These are phyloP conservation scores for Closterium sp. DNA, from an alignment of 139 green algal genomes.

Conservation along the genomic window DNA sequence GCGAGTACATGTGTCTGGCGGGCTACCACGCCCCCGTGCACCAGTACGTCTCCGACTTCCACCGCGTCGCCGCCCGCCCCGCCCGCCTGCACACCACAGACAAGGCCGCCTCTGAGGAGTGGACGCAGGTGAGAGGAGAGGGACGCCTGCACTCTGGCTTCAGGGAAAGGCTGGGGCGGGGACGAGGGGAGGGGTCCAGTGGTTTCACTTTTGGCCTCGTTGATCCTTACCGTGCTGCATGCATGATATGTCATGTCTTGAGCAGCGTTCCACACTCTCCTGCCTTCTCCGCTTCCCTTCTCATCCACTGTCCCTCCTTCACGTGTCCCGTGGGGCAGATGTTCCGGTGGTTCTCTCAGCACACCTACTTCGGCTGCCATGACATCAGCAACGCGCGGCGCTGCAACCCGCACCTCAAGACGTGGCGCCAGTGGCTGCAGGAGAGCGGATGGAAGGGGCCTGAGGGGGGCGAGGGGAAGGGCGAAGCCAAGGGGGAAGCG, in stretches of 20 bases:
- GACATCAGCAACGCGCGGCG: constrained; percentile 20
- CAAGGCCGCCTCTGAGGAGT: neutral
- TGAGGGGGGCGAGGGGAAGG: neutral
- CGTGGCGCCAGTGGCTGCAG: constrained; percentile 8
- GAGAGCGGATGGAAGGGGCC: neutral
- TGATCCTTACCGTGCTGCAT: no score
- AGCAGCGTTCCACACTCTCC: no score
- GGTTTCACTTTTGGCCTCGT: no score
- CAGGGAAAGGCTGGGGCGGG: no score
- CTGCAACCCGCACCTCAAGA: constrained; percentile 4
- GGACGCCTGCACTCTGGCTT: no score
- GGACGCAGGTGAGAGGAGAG: neutral
- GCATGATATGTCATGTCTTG: no score
- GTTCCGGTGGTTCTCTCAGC: constrained; percentile 25
- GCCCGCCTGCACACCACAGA: neutral
- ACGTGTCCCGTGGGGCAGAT: constrained; percentile 7
- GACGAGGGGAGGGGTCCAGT: no score
- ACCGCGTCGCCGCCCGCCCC: neutral
- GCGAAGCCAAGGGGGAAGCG: neutral
- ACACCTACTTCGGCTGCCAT: constrained; percentile 9
- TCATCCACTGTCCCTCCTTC: no score
- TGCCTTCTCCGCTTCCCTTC: no score
- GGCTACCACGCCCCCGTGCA: constrained; percentile 17
- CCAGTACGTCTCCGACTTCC: constrained; percentile 3
- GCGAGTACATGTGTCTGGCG: neutral